Evolutionary conservation across 2,329 filamentous ascomycete genomes (phyloP).

Genomic region (Drechslera avenae): DNA sequence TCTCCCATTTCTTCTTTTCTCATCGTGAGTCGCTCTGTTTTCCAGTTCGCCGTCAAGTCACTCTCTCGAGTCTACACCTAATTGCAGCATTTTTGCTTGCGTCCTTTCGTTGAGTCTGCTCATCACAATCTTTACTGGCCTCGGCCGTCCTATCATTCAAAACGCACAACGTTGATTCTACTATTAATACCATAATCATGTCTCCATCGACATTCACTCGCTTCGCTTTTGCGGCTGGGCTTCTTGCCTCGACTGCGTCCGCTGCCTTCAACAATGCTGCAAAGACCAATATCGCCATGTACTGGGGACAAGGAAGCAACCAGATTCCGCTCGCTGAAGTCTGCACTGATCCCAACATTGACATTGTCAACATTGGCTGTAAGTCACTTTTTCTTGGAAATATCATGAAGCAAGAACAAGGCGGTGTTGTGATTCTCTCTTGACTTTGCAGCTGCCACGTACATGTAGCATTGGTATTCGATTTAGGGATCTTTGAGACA

Average conservation of each 20-base stretch:
- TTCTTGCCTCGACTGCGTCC: conserved; percentile 44
- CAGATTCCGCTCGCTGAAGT: conserved; percentile 58
- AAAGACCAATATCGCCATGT: conserved; percentile 58
- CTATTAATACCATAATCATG: conserved; percentile 46
- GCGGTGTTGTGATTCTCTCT: too few relatives aligned
- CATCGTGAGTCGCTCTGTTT: conserved; percentile 27
- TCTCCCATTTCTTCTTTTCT: conserved; percentile 36
- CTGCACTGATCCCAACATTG: conserved; percentile 58
- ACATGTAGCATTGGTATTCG: too few relatives aligned
- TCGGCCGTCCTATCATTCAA: conserved; percentile 48
- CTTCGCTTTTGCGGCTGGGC: conserved; percentile 43
- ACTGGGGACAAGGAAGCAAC: conserved; percentile 60
- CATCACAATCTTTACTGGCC: conserved; percentile 49
- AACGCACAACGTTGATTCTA: conserved; percentile 26
- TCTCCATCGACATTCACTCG: conserved; percentile 33
- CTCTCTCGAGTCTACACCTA: conserved; percentile 38
- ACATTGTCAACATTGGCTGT: conserved; percentile 62
- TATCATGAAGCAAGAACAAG: not conserved
- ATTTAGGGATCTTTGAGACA: too few relatives aligned
- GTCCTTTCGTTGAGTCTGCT: conserved; percentile 58
- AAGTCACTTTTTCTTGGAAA: not conserved
- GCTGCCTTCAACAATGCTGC: conserved; percentile 50
- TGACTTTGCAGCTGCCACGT: too few relatives aligned
- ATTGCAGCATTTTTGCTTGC: conserved; percentile 55
- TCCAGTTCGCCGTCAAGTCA: conserved; percentile 31